Evolutionary conservation across 306 rosid genomes (phyloP), one percentile per base, ranked within the genome.

Genomic region (Ceratonia siliqua): DNA sequence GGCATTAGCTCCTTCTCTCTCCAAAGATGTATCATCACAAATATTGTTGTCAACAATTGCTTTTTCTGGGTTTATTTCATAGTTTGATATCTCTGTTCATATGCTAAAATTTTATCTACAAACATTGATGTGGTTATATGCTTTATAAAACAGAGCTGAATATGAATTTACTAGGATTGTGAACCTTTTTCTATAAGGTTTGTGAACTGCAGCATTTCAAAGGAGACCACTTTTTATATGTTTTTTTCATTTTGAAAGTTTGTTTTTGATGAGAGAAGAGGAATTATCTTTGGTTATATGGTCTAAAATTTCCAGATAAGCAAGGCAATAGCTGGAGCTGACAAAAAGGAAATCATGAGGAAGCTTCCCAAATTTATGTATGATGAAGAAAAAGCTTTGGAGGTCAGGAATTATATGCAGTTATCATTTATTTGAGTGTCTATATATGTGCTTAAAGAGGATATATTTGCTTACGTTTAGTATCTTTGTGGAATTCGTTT

Each of bases 301-400:
- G 59, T 21, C 18, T 53, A 20, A 67, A 38, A 46, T 45, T 53
- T 36, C 15, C 77, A 86, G 90, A 85, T 88, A 73, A 86, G 87
- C 78, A 78, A 54, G 84, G 85, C 79, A 77, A 72, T 88, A 9
- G 85, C 88, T 54, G 90, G 67, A 82, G 74, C 87, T 41, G 90
- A 84, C 28, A 57, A 79, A 71, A 88, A 83, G 77, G 90, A 86
- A 33, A 49, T 88, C 21, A 86, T 88, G 88, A 88, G 71, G 84
- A 88, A 79, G 75, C 83, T 88, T 68, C 90, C 92, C 12, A 88
- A 88, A 74, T 86, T 88, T 66, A 82, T 88, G 45, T 86, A 84
- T 68, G 92, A 88, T 75, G 88, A 86, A 73, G 90, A 88, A 32
- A 88, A 84, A 75, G 88, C 88, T 68, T 58, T 88, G 1, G 85